Base-by-base conservation (phyloP, 345 rosid species). In the Lenwebbia sp. region DNA sequence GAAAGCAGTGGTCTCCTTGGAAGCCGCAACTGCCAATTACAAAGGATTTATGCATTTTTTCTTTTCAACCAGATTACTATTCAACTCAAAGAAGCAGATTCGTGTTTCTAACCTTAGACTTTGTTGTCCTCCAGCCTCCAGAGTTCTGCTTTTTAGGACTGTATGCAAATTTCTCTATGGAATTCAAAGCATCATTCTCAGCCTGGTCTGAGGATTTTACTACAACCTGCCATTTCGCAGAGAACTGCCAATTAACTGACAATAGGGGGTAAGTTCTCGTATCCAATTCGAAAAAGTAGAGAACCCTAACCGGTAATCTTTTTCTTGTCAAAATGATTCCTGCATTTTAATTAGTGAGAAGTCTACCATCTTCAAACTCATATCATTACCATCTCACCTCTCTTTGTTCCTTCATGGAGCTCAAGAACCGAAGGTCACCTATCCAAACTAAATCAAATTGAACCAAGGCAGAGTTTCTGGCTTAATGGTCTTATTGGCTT, bases 51-150 rank as follows among this genome's bases (percentile, higher is more conserved):
- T 49, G 28, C 58, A 25, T n/a, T 21, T 82, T 51, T 51, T 5
- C 22, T 49, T 13, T 47, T 17, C 54, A 30, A 22, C 81, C 26
- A 70, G 78, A 70, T 17, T 70, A 37, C 47, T 40, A 33, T 9
- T 70, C 10, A 8, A 70, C 41, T 83, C 8, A 4, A 54, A 53
- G 30, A 49, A 51, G 49, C 54, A 55, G 47, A 54, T 30, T 21
- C 47, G 0, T 44, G 62, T 83, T 75, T 82, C 86, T 85, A 23
- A 95, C 96, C 96, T 97, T 94, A 74, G 98, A 87, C 91, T 90
- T 93, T 47, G 99, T 96, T 53, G 93, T 91, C 85, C 99, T 95
- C 98, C 99, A 96, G 74, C 98, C 99, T 54, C 93, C 94, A 40
- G 90, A 85, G 49, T 81, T 88, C 83, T 88, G 82, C 75, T 87